Evolutionary conservation across 2,329 filamentous ascomycete genomes (phyloP), one percentile per base, ranked within the genome.

Genomic region (Daldinia sp.): DNA sequence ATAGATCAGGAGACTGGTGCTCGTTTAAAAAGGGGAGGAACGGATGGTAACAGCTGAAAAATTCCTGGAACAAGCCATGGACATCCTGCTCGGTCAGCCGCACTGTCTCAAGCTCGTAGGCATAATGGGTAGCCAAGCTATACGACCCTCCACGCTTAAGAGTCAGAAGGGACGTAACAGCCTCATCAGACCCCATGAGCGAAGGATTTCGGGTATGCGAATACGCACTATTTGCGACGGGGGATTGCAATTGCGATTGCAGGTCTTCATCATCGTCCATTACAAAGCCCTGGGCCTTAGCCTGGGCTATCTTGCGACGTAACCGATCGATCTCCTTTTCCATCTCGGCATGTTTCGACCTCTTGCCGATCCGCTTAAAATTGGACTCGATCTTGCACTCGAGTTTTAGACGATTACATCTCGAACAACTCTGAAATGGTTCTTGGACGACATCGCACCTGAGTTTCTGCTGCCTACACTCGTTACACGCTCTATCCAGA

Each of bases 361-460:
- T 88, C 83, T 96, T 96, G 70, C 92, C 91, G 18, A 94, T 85
- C 74, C 92, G 90, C 85, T 94, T 94, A 82, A 95, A 95, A 80
- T 94, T 93, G 75, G 91, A 92, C 79, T 95, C 92, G 79, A 96
- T 95, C 79, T 93, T 93, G 85, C 93, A 96, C 69, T 90, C 88
- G 68, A 95, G 89, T 80, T 92, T 92, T 76, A 94, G 87, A 75
- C 93, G 92, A 78, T 88, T 88, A 82, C 93, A 96, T 63, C 93
- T 87, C 60, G 90, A 90, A 82, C 93, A 96, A 74, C 88, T 89
- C 75, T 89, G 87, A 79, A 94, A 94, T 18, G 92, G 92, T 30
- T 93, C 92, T 81, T 94, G 92, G 74, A 92, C 85, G 73, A 95
- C 92, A 83, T 95, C 92, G 85, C 93, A 96, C 77, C 92, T 91